Base-by-base conservation (phyloP, 257 asterid genomes). In the Plantago major region DNA sequence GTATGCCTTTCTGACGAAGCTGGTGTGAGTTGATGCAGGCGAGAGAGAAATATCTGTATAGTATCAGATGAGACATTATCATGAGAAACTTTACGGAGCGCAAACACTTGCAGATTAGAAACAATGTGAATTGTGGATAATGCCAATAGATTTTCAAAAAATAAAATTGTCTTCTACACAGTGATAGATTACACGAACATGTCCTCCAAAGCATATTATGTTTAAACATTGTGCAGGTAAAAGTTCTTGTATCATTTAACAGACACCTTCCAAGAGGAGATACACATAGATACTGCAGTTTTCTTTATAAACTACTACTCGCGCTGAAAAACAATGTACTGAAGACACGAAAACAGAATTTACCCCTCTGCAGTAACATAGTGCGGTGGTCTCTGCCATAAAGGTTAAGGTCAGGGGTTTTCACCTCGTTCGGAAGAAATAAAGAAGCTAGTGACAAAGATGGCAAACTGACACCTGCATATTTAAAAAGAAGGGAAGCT, bases 391-490 rank as follows among this genome's bases (percentile, higher is more conserved):
- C 44, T 52, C 52, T 64, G 46, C 51, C 65, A 11, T 59, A 56
- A 48, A 71, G 60, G 40, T 57, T 56, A 33, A 51, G 67, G 49
- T 73, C 64, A 51, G 43, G 44, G 44, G 62, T 46, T 73, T 67
- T 59, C 10, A 30, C 65, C 63, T 75, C 76, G 69, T 51, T 71
- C 40, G 55, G 75, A 46, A 68, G 75, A 63, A 78, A 18, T 66
- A 66, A 50, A 18, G 87, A 77, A 61, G 81, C 73, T 72, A 77
- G 66, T 44, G 75, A 77, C 33, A 71, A 26, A 28, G 82, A 68
- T 55, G 74, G 74, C 28, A 80, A 64, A 70, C 66, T 64, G 64
- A 82, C 61, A 37, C 94, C 95, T 87, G 80, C 78, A 58, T 47
- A 22, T 46, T 15, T 43, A 60, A 60, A 42, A 37, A 50, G 64